Percentiles rank a stretch among this genome's conserved stretches.
Conservation (phyloP, 192 early-diverging fungal genomes). For the Dispira simplex region DNA sequence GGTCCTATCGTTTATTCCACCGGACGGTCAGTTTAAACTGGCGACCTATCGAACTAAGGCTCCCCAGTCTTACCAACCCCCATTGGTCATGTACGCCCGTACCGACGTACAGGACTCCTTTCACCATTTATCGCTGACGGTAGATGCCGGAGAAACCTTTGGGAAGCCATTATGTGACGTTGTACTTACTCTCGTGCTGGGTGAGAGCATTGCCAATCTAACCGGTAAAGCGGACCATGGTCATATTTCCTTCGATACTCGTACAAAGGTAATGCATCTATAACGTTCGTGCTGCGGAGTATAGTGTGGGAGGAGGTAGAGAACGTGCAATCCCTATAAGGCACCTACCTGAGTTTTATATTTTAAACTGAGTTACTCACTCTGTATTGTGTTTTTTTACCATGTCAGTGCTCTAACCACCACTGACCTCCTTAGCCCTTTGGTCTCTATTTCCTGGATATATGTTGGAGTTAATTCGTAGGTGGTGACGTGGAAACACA, state of each 20-base stretch:
- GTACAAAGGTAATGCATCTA: constrained; percentile 1
- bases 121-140: background rate
- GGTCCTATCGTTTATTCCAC: constrained; percentile 79
- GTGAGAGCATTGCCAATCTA: background rate
- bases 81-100: background rate
- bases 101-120: background rate
- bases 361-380: background rate
- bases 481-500: constrained; percentile 1
- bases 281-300: background rate
- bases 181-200: background rate
- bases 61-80: constrained; percentile 1
- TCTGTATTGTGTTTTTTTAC: background rate
- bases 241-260: background rate
- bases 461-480: background rate
- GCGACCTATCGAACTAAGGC: constrained; percentile 9
- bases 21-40: constrained; percentile 82
- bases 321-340: background rate
- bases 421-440: background rate
- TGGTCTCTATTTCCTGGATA: no score
- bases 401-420: background rate
- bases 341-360: background rate
- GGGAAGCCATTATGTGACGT: background rate
- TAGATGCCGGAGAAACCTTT: background rate
- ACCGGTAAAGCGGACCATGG: background rate
- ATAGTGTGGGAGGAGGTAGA: background rate